Evolutionary conservation across 176 grass and related monocot genomes (phyloP), one percentile per base, ranked within the genome.

Genomic region (Aechmea fasciata): DNA sequence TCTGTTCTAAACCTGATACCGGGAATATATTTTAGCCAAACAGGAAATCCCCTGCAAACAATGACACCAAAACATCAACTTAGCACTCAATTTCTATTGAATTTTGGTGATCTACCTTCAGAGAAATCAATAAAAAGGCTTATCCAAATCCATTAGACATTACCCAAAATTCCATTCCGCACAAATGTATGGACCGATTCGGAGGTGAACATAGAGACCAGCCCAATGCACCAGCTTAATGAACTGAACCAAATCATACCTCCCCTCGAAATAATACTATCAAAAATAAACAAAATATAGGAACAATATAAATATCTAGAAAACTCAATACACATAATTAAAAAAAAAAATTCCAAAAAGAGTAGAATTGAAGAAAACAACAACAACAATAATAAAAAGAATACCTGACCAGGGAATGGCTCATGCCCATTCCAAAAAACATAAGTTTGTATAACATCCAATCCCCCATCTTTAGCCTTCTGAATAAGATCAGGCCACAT

Each of bases 91-190:
- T 65, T 20, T 61, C 1, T 1, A 49, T 13, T 64, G 11, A 26
- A 23, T 11, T 64, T 12, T 51, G 67, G 54, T 49, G 9, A 22
- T 51, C 11, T 52, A 1, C 15, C 22, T 22, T 47, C 9, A 20
- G 51, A 49, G 25, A n/a, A 66, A 15, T 3, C 50, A 11, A 64
- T 23, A 33, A 50, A 54, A 1, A n/a, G 0, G 12, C 10, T 61
- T 61, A 50, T 69, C 33, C 6, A 41, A 7, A 11, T 12, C 26
- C 47, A 5, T 78, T 53, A 70, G 3, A 33, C 15, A 57, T 53
- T 57, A 92, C 82, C 88, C 92, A 9, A 88, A 88, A 59, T 82
- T 89, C 92, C 92, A 96, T 71, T 96, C 92, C 7, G 77, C 92
- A 51, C 89, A 91, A 72, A 87, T 79, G 57, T 87, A 96, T 1